phyloP scores from a whole-genome alignment of 176 grass and related monocot species.

The Guadua angustifolia region DNA sequence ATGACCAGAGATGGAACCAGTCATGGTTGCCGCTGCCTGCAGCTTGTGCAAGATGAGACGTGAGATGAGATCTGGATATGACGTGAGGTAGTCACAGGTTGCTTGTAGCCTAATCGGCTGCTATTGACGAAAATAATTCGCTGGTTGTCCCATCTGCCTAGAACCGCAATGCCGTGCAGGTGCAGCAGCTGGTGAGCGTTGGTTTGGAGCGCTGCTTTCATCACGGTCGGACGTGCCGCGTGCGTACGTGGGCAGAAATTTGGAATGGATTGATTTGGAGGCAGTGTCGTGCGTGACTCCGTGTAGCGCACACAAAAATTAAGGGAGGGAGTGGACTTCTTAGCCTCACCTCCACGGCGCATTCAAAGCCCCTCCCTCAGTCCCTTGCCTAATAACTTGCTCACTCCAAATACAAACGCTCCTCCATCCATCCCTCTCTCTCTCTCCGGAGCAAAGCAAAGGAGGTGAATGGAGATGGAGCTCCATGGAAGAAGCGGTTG shows the following conservation, averaged over 20 bases:
- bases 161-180: no score
- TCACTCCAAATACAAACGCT: neutral
- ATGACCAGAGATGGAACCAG: neutral
- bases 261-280: neutral
- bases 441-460: neutral
- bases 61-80: no score
- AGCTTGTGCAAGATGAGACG: neutral
- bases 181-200: neutral
- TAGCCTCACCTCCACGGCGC: neutral
- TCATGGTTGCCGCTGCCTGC: neutral
- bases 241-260: neutral
- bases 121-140: neutral
- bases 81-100: no score
- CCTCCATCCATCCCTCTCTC: neutral
- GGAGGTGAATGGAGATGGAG: neutral
- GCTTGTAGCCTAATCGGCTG: neutral
- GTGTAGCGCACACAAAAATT: neutral
- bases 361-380: conserved; percentile 14
- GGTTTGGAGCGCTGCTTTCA: neutral
- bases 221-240: neutral
- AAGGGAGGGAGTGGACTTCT: neutral
- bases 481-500: conserved; percentile 20
- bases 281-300: neutral
- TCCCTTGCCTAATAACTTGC: neutral
- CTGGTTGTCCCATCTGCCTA: no score